Evolutionary conservation across 768 basidiomycete genomes (phyloP).

Genomic region (Mycena amicta): DNA sequence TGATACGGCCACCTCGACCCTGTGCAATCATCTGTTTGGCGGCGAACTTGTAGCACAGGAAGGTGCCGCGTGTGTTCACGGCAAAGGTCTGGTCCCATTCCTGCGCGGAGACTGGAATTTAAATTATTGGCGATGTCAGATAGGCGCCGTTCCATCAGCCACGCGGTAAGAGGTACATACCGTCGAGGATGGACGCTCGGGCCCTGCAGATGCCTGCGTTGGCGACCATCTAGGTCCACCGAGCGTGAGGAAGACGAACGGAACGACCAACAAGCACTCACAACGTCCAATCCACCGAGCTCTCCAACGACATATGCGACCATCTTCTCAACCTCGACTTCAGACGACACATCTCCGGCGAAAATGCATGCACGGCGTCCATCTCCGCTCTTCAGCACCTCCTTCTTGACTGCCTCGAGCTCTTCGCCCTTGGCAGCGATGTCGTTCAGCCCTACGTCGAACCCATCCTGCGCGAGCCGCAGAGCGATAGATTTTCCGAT

Average conservation of each 20-base stretch:
- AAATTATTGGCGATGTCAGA: neutral
- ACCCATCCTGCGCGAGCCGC: slow-evolving; percentile 31
- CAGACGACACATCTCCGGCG: slow-evolving; percentile 25
- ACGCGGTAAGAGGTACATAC: neutral
- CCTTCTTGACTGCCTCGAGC: slow-evolving; percentile 23
- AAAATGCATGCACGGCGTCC: slow-evolving; percentile 22
- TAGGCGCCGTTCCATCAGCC: neutral
- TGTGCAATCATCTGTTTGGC: slow-evolving; percentile 30
- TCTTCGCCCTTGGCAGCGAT: slow-evolving; percentile 16
- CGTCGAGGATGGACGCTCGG: slow-evolving; percentile 2
- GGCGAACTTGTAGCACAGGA: slow-evolving; percentile 26
- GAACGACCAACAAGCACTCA: slow-evolving; percentile 3
- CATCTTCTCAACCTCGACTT: slow-evolving; percentile 26
- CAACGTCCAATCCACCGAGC: slow-evolving; percentile 27
- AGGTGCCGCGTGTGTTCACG: slow-evolving; percentile 11
- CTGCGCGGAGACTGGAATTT: neutral
- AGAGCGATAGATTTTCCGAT: slow-evolving; percentile 31
- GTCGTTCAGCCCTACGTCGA: slow-evolving; percentile 33
- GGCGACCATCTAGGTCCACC: slow-evolving; percentile 10
- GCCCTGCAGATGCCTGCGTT: slow-evolving; percentile 12
- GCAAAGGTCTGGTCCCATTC: slow-evolving; percentile 11
- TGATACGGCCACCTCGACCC: slow-evolving; percentile 32
- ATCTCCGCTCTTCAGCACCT: slow-evolving; percentile 17
- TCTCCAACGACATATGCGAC: slow-evolving; percentile 13
- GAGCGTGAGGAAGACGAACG: neutral